Conservation (phyloP, 441 rosid species). For the Eruca vesicaria region DNA sequence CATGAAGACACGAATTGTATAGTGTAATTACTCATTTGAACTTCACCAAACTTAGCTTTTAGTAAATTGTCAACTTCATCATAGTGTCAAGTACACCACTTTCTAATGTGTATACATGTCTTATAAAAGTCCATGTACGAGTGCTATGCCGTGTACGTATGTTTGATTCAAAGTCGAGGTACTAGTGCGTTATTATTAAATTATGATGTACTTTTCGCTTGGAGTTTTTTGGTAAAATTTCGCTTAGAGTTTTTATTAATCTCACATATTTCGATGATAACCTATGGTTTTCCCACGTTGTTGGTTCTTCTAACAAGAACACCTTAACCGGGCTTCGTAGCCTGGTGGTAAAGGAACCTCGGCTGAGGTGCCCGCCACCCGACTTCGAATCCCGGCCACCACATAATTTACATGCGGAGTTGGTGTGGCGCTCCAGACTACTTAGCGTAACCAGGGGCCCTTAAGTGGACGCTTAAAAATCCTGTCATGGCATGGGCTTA, state of each 20-base stretch:
- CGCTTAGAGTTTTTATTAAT: not conserved
- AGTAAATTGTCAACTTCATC: constrained; percentile 29
- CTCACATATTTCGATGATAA: not conserved
- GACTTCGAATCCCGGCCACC: too few relatives aligned
- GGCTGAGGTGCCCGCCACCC: too few relatives aligned
- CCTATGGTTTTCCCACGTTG: too few relatives aligned
- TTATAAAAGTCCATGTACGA: constrained; percentile 20
- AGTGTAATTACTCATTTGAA: constrained; percentile 26
- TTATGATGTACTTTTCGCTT: not conserved
- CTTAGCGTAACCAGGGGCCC: too few relatives aligned
- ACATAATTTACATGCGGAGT: too few relatives aligned
- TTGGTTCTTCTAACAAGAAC: too few relatives aligned
- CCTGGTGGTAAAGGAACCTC: too few relatives aligned
- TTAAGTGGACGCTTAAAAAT: too few relatives aligned
- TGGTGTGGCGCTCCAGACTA: too few relatives aligned
- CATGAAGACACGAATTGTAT: constrained; percentile 10
- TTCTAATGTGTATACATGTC: not conserved
- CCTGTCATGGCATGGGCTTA: too few relatives aligned
- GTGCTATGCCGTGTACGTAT: constrained; percentile 10
- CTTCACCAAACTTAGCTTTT: constrained; percentile 32
- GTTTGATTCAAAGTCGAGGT: constrained; percentile 11
- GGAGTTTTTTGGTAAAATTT: not conserved
- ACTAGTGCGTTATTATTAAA: constrained; percentile 12
- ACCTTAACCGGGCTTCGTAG: too few relatives aligned
- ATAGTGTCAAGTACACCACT: constrained; percentile 30